A percentile compares a stretch with the other conserved stretches of the same genome.
Conservation (phyloP, 371 early-diverging fungal species). For the Dichotomocladium elegans region DNA sequence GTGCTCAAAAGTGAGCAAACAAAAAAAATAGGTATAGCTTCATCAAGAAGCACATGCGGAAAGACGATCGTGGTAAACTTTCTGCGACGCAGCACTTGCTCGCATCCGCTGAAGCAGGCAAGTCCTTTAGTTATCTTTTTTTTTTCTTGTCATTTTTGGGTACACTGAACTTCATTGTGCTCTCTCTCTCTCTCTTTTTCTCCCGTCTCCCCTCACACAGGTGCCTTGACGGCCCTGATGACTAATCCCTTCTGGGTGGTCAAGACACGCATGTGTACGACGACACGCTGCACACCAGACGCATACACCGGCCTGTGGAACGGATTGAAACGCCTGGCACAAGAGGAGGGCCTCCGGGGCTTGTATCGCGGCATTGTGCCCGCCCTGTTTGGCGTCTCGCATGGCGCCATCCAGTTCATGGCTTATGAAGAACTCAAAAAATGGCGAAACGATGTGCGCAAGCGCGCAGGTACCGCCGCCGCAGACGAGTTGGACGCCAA, state of each 20-base stretch:
- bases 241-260: slow-evolving; percentile 95
- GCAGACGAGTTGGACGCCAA: slow-evolving; percentile 35
- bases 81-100: slow-evolving; percentile 74
- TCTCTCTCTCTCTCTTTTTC: no score
- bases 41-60: slow-evolving; percentile 73
- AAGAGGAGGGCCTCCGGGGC: slow-evolving; percentile 80
- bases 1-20: neutral
- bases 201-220: no score
- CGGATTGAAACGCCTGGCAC: slow-evolving; percentile 60
- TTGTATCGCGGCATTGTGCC: slow-evolving; percentile 87
- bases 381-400: slow-evolving; percentile 86
- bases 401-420: slow-evolving; percentile 96
- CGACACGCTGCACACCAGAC: slow-evolving; percentile 53
- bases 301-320: slow-evolving; percentile 76
- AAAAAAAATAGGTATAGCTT: slow-evolving; percentile 55
- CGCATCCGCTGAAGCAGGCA: slow-evolving; percentile 78
- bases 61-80: slow-evolving; percentile 51
- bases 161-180: no score
- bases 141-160: no score
- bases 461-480: slow-evolving; percentile 18
- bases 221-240: slow-evolving; percentile 76
- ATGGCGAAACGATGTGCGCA: slow-evolving; percentile 47
- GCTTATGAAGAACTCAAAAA: slow-evolving; percentile 94
- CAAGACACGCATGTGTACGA: slow-evolving; percentile 92
- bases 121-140: neutral